Conservation (phyloP, 208 protist genomes). For the Trypanosoma rangeli region DNA sequence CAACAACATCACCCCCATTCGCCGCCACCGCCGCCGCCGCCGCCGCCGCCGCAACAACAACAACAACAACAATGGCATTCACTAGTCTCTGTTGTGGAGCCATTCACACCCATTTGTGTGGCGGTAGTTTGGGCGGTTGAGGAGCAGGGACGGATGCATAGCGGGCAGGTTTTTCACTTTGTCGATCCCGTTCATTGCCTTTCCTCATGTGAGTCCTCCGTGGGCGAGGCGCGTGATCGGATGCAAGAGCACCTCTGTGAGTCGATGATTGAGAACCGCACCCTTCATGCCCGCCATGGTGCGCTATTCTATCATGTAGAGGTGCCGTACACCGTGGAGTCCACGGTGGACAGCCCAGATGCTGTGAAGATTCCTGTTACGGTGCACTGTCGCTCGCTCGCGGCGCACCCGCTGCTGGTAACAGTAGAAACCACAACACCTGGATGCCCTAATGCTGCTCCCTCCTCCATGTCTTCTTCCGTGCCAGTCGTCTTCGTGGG, state of each 20-base stretch:
- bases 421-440: constrained; percentile 3
- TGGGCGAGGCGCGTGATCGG: constrained; percentile 33
- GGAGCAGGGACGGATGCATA: constrained; percentile 22
- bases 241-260: constrained; percentile 53
- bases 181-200: constrained; percentile 66
- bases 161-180: constrained; percentile 72
- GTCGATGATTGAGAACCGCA: constrained; percentile 36
- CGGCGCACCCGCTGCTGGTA: constrained; percentile 65
- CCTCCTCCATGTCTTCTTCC: constrained; percentile 15
- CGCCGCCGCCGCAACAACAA: no score
- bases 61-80: constrained; percentile 26
- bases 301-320: constrained; percentile 40
- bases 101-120: constrained; percentile 68
- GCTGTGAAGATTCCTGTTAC: constrained; percentile 43
- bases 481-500: constrained; percentile 59
- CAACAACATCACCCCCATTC: neutral
- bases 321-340: constrained; percentile 23
- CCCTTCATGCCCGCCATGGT: constrained; percentile 49
- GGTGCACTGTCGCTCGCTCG: constrained; percentile 64
- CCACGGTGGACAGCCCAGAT: constrained; percentile 30
- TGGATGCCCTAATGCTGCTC: neutral
- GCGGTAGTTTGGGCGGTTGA: constrained; percentile 55
- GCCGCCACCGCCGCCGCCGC: no score
- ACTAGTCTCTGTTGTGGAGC: constrained; percentile 48
- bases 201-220: neutral